Conservation (phyloP, 1,139 yeast genomes). For the Yamadazyma buinensis region DNA sequence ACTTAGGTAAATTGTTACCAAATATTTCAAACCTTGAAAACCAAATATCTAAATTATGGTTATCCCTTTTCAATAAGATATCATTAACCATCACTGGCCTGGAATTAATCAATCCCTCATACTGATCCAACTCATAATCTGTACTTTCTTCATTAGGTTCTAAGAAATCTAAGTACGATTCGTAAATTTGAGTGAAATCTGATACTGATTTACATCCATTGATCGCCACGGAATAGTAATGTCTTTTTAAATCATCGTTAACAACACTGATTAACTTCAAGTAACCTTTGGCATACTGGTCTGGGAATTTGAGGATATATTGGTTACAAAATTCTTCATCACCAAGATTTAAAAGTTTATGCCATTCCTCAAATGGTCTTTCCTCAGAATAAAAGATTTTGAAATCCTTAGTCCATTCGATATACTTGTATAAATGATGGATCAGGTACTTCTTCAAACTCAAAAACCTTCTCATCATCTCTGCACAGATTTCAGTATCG, state of each 20-base stretch:
- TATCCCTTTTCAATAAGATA: slow-evolving; percentile 59
- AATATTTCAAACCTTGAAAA: slow-evolving; percentile 46
- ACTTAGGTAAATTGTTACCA: slow-evolving; percentile 31
- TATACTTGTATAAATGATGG: slow-evolving; percentile 9
- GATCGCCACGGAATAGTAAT: slow-evolving; percentile 48
- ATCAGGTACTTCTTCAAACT: slow-evolving; percentile 9
- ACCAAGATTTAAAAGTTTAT: slow-evolving; percentile 6
- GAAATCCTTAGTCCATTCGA: slow-evolving; percentile 6
- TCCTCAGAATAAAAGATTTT: slow-evolving; percentile 2
- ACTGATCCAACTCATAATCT: slow-evolving; percentile 44
- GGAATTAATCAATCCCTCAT: slow-evolving; percentile 53
- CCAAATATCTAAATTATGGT: slow-evolving; percentile 68
- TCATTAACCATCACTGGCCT: slow-evolving; percentile 62
- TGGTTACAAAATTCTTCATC: slow-evolving; percentile 22
- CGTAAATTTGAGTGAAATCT: slow-evolving; percentile 66
- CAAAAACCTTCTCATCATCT: slow-evolving; percentile 8
- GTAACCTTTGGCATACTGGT: slow-evolving; percentile 52
- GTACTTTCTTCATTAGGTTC: slow-evolving; percentile 15
- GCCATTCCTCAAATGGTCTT: slow-evolving; percentile 9
- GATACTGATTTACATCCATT: slow-evolving; percentile 45
- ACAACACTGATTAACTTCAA: slow-evolving; percentile 38
- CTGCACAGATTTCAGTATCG: slow-evolving; percentile 5
- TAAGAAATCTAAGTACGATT: slow-evolving; percentile 49
- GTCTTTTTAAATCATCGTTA: slow-evolving; percentile 25
- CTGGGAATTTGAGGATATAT: slow-evolving; percentile 47